Evolutionary conservation across 352 stramenopile genomes (phyloP).

Genomic region (Heterotrichella gracilis): DNA sequence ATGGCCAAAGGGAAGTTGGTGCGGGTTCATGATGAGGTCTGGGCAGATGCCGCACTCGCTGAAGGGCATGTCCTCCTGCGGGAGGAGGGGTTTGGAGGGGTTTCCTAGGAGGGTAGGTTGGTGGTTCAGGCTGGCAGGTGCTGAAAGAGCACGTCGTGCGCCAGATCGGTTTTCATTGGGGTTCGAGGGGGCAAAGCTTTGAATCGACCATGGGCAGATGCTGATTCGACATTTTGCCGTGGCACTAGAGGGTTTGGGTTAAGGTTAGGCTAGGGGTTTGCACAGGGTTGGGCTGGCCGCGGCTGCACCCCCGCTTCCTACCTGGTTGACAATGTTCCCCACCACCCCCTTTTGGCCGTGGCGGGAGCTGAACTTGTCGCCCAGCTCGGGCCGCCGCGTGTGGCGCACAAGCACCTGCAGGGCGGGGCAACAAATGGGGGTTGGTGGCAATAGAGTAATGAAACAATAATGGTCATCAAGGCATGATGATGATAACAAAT

Average conservation of each 20-base stretch:
- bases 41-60: slow-evolving; percentile 81
- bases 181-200: too few species aligned
- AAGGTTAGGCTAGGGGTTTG: too few species aligned
- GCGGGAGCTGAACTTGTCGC: slow-evolving; percentile 96
- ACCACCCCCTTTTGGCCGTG: slow-evolving; percentile 98
- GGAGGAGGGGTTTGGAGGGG: too few species aligned
- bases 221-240: too few species aligned
- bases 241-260: too few species aligned
- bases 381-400: slow-evolving; percentile 71
- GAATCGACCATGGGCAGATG: too few species aligned
- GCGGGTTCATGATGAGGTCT: slow-evolving; percentile 99
- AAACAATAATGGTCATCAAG: background rate
- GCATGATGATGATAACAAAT: slow-evolving; percentile 15
- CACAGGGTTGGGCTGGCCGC: too few species aligned
- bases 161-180: too few species aligned
- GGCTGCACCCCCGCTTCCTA: too few species aligned
- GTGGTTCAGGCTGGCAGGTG: too few species aligned
- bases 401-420: slow-evolving; percentile 55
- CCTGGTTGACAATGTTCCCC: slow-evolving; percentile 50
- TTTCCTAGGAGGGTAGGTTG: too few species aligned
- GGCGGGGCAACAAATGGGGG: background rate
- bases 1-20: slow-evolving; percentile 97
- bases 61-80: slow-evolving; percentile 95
- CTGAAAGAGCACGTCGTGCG: too few species aligned
- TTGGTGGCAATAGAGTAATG: background rate